Percentiles rank a stretch among this genome's conserved stretches.
phyloP scores from a whole-genome alignment of 1,284 basidiomycete species.

The Cutaneotrichosporon cyanovorans region DNA sequence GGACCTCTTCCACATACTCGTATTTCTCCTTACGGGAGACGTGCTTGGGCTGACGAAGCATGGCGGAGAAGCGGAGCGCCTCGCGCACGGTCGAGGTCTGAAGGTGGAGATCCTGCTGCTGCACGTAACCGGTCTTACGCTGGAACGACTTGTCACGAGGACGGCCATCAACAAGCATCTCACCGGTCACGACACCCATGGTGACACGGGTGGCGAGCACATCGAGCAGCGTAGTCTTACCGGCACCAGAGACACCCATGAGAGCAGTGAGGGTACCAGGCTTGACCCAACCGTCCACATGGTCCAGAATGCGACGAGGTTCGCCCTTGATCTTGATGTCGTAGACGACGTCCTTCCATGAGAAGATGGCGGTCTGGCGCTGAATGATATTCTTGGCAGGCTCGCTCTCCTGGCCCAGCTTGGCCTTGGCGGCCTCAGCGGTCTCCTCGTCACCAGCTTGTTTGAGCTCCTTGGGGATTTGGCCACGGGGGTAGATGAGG shows the following conservation, averaged over 20 bases:
- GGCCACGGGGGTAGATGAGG: slow-evolving; percentile 48
- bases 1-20: slow-evolving; percentile 49
- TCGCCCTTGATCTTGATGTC: slow-evolving; percentile 56
- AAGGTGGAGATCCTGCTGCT: slow-evolving; percentile 74
- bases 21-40: slow-evolving; percentile 47
- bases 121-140: slow-evolving; percentile 58
- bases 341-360: slow-evolving; percentile 51
- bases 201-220: slow-evolving; percentile 71
- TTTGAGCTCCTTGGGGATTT: slow-evolving; percentile 37
- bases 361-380: slow-evolving; percentile 46
- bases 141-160: slow-evolving; percentile 62
- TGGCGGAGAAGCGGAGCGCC: slow-evolving; percentile 72
- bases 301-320: slow-evolving; percentile 59
- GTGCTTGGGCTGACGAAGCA: slow-evolving; percentile 64
- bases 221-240: slow-evolving; percentile 73
- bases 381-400: slow-evolving; percentile 37
- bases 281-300: slow-evolving; percentile 73
- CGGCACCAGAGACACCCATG: slow-evolving; percentile 63
- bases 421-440: slow-evolving; percentile 36
- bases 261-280: slow-evolving; percentile 68
- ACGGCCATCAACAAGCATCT: slow-evolving; percentile 69
- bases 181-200: slow-evolving; percentile 71
- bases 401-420: slow-evolving; percentile 16
- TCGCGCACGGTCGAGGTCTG: slow-evolving; percentile 68
- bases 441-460: slow-evolving; percentile 27